A percentile compares a stretch with the other conserved stretches of the same genome.
Conservation (phyloP, 179 eudicot genomes). For the Beta macrorhiza region DNA sequence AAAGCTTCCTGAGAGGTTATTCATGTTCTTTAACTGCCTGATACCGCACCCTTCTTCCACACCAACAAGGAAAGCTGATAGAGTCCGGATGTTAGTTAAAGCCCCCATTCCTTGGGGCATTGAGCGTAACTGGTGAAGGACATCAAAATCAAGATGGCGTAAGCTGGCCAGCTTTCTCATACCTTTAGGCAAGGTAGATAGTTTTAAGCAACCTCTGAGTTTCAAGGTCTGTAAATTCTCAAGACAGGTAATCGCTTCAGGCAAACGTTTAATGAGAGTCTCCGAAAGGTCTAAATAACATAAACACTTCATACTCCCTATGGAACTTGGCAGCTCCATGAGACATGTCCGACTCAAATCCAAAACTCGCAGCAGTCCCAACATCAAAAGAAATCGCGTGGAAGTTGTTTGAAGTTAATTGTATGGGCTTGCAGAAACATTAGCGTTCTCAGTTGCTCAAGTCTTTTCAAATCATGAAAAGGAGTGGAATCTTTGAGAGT, state of each 20-base stretch:
- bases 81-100: conserved; percentile 8
- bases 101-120: conserved; percentile 20
- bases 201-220: conserved; percentile 14
- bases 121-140: conserved; percentile 13
- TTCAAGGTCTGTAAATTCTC: conserved; percentile 2
- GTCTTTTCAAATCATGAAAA: background rate
- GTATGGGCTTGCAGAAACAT: background rate
- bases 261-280: conserved; percentile 11
- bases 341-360: conserved; percentile 16
- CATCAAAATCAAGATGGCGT: conserved; percentile 21
- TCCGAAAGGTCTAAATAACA: conserved; percentile 13
- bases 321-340: conserved; percentile 9
- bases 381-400: conserved; percentile 5
- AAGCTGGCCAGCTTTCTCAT: conserved; percentile 16
- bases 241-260: conserved; percentile 5
- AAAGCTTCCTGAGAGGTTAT: conserved; percentile 11
- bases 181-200: conserved; percentile 14
- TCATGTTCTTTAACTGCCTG: conserved; percentile 15
- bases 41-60: conserved; percentile 11
- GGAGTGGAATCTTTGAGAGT: background rate
- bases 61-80: conserved; percentile 18
- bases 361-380: background rate
- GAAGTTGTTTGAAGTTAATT: conserved; percentile 7
- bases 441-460: background rate
- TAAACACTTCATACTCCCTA: background rate